Evolutionary conservation across 352 stramenopile genomes (phyloP), one percentile per base, ranked within the genome.

Genomic region (Phytophthora crassamura): DNA sequence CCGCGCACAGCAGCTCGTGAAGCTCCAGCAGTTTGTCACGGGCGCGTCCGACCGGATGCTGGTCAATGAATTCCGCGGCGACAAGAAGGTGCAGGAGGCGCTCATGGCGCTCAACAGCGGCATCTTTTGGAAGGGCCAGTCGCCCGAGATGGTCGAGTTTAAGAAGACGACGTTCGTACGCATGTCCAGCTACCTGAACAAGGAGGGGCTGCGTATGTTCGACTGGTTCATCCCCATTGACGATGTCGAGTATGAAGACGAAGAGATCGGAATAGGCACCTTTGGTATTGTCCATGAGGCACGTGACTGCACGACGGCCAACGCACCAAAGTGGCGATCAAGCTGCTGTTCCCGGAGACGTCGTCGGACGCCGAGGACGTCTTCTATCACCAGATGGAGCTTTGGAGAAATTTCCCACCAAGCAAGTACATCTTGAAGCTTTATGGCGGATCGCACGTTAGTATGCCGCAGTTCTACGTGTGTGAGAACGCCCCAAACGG

Each of bases 341-440:
- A 68, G 45, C 10, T 41, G 7, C 43, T 65, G 11, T 62, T 59
- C 32, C 25, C 15, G 0, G 51, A 64, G 18, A 43, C n/a, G n/a
- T n/a, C n/a, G n/a, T n/a, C n/a, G n/a, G n/a, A n/a, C n/a, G n/a
- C n/a, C n/a, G n/a, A n/a, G n/a, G 38, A 64, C 15, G 11, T 16
- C 10, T 80, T 81, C 46, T 52, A 75, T 15, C 59, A 60, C 15
- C 74, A 83, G 18, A 47, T 82, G 9, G 25, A 64, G 28, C 46
- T 80, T n/a, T 86, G 77, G 77, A 48, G 41, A 5, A 25, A 25
- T 9, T 45, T 83, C 1, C 64, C 56, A 0, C 36, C 67, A 0
- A 58, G 77, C 25, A 55, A 65, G 16, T 46, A 83, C 35, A 68
- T 86, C 22, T 15, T 86, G 15, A 45, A 75, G 32, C 49, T 86